phyloP scores from a whole-genome alignment of 345 rosid genomes.

The Ailanthus altissimus region DNA sequence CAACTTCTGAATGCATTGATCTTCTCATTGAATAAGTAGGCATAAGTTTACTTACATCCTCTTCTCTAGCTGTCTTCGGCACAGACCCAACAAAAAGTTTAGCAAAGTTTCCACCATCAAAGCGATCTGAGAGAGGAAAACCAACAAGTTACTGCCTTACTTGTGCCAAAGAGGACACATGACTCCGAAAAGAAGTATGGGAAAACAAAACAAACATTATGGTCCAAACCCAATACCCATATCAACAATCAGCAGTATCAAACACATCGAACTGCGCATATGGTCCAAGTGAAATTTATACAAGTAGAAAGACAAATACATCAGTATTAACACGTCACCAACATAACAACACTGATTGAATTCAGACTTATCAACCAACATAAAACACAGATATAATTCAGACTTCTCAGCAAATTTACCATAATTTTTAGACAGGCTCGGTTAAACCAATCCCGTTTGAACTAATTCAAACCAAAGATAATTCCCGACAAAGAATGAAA shows the following conservation, averaged over 20 bases:
- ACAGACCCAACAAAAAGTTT: conserved; percentile 99
- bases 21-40: neutral
- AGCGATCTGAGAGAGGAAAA: conserved; percentile 43
- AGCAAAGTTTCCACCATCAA: conserved; percentile 54
- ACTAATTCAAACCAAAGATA: neutral
- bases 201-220: neutral
- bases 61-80: conserved; percentile 80
- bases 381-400: neutral
- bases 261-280: neutral
- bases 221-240: neutral
- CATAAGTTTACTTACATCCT: conserved; percentile 65
- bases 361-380: neutral
- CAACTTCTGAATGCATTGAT: neutral
- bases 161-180: neutral
- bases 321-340: neutral
- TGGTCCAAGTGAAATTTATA: neutral
- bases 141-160: neutral
- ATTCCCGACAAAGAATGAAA: neutral
- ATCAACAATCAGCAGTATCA: too few species aligned
- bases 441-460: neutral
- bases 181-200: neutral
- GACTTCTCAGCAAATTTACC: neutral
- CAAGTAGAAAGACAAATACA: neutral
- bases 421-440: neutral
- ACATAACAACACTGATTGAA: neutral